Evolutionary conservation across 2,329 filamentous ascomycete species (phyloP).

Genomic region (Aspergillus pseudotamarii): DNA sequence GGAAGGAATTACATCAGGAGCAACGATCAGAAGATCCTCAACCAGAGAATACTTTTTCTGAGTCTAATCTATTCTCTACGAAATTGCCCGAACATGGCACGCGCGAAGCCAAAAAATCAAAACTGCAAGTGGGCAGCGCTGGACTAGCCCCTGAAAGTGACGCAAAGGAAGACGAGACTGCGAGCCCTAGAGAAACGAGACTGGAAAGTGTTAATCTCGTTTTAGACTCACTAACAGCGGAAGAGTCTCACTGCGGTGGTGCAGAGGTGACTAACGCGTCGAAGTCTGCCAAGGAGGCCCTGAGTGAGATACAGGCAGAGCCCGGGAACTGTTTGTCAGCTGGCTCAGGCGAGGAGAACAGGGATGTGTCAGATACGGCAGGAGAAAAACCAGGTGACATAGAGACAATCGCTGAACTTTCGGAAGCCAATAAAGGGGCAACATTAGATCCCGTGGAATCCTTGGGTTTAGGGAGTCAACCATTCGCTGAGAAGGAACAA

Average conservation of each 20-base stretch:
- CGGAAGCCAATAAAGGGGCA: not conserved
- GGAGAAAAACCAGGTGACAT: constrained; percentile 4
- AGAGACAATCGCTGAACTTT: not conserved
- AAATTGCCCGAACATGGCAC: not conserved
- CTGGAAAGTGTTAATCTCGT: not conserved
- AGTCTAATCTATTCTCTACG: not conserved
- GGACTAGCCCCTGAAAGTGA: not conserved
- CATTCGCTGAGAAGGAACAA: not conserved
- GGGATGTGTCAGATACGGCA: constrained; percentile 17
- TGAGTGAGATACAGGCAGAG: constrained; percentile 6
- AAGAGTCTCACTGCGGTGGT: not conserved
- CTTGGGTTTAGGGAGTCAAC: not conserved
- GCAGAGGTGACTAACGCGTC: not conserved
- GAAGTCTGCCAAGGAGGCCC: constrained; percentile 1
- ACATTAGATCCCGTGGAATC: not conserved
- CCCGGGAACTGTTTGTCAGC: constrained; percentile 9
- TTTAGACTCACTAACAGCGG: not conserved
- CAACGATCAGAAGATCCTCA: constrained; percentile 8
- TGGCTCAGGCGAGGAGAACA: constrained; percentile 29
- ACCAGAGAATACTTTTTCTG: not conserved
- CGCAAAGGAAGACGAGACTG: not conserved
- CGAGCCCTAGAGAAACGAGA: not conserved
- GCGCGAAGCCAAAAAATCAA: not conserved
- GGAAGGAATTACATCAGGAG: constrained; percentile 29
- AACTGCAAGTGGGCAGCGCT: not conserved